These are phyloP conservation scores for Carex arenaria DNA, from an alignment of 202 grass and related monocot genomes.

Conservation along the genomic window DNA sequence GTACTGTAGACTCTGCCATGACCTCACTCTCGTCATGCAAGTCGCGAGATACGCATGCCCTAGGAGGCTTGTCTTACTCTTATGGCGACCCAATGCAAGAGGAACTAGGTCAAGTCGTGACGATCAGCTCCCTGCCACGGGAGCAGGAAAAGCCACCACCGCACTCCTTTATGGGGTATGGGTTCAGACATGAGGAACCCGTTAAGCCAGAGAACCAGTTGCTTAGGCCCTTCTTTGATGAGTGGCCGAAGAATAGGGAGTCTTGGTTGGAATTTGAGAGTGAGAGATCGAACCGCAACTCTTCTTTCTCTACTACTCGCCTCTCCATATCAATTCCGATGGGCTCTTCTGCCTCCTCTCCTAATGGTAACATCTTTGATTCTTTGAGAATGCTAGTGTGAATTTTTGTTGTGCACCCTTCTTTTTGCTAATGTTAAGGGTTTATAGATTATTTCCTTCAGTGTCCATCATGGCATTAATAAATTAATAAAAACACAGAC, in stretches of 20 bases:
- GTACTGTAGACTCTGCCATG: slow-evolving; percentile 41
- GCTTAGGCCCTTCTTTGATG: slow-evolving; percentile 88
- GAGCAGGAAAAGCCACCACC: slow-evolving; percentile 46
- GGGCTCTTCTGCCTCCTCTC: slow-evolving; percentile 47
- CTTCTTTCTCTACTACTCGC: slow-evolving; percentile 82
- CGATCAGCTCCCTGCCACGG: slow-evolving; percentile 56
- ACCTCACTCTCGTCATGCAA: slow-evolving; percentile 44
- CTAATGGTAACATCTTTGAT: slow-evolving; percentile 15
- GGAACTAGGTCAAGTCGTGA: slow-evolving; percentile 55
- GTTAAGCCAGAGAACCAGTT: slow-evolving; percentile 75
- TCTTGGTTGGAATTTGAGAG: slow-evolving; percentile 89
- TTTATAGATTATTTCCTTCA: background rate
- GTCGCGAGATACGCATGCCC: slow-evolving; percentile 33
- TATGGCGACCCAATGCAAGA: slow-evolving; percentile 46
- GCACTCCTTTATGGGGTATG: slow-evolving; percentile 37
- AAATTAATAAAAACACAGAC: background rate
- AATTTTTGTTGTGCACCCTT: background rate
- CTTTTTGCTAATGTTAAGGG: background rate
- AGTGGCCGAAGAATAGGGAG: slow-evolving; percentile 77
- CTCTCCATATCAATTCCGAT: slow-evolving; percentile 92
- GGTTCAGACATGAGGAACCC: slow-evolving; percentile 33
- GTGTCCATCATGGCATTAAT: background rate
- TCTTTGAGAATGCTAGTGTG: background rate
- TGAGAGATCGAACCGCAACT: slow-evolving; percentile 48
- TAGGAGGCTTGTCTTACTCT: slow-evolving; percentile 43